Evolutionary conservation across 202 grass and related monocot genomes (phyloP).

Genomic region (Saccharum hybrid): DNA sequence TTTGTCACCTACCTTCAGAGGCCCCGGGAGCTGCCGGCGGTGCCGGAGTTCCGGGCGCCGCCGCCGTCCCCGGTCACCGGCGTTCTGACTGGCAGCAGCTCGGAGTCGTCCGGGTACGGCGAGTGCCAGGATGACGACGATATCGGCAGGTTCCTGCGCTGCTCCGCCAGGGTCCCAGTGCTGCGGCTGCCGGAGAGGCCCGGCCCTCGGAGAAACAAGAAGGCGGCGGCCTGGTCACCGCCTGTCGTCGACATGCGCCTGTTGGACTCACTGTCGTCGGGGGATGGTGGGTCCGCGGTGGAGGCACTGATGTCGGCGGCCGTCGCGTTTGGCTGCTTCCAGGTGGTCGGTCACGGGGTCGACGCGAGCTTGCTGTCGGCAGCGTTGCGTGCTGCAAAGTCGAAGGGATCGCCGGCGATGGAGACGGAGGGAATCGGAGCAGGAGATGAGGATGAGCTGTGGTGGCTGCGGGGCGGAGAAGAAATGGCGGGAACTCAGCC

Average conservation of each 20-base stretch:
- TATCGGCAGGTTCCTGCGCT: constrained; percentile 50
- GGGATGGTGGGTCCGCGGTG: neutral
- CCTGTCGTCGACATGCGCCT: constrained; percentile 49
- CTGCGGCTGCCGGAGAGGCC: constrained; percentile 56
- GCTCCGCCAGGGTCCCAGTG: constrained; percentile 48
- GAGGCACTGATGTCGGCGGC: constrained; percentile 49
- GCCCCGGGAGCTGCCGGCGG: constrained; percentile 42
- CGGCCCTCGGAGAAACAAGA: constrained; percentile 35
- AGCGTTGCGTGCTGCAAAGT: neutral
- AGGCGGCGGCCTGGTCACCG: constrained; percentile 28
- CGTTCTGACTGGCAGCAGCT: constrained; percentile 41
- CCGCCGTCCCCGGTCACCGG: constrained; percentile 70
- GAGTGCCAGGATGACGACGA: constrained; percentile 55
- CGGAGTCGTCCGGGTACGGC: constrained; percentile 39
- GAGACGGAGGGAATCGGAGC: constrained; percentile 13
- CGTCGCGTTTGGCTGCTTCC: constrained; percentile 54
- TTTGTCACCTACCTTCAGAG: constrained; percentile 41
- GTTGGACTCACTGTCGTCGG: constrained; percentile 8
- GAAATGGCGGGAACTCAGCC: constrained; percentile 29
- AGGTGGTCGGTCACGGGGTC: constrained; percentile 55
- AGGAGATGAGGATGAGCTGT: constrained; percentile 42
- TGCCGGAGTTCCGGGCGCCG: constrained; percentile 57
- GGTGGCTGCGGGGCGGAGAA: constrained; percentile 43
- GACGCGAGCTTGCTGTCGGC: constrained; percentile 19
- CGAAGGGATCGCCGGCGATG: neutral